Percentiles rank a stretch among this genome's conserved stretches.
phyloP scores from a whole-genome alignment of 1,284 basidiomycete species.

The Acaromyces ingoldii region DNA sequence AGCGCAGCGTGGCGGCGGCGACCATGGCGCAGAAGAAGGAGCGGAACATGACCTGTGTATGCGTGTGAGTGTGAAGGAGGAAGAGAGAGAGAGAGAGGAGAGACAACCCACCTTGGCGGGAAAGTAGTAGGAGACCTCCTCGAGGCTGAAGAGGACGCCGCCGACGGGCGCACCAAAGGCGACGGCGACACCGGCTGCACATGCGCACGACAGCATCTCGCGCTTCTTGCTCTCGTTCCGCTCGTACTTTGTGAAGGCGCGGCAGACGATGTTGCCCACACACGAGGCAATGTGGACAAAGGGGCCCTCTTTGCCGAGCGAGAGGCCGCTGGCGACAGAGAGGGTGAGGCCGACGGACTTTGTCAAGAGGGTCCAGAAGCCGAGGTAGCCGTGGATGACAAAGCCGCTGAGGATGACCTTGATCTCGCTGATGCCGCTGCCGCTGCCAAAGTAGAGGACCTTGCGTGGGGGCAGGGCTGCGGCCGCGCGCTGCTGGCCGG shows the following conservation, averaged over 20 bases:
- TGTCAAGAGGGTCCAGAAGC: slow-evolving; percentile 84
- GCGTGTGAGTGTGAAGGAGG: slow-evolving; percentile 78
- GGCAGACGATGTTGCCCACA: slow-evolving; percentile 87
- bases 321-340: slow-evolving; percentile 53
- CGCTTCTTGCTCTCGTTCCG: slow-evolving; percentile 65
- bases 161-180: slow-evolving; percentile 47
- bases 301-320: slow-evolving; percentile 74
- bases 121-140: slow-evolving; percentile 53
- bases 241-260: slow-evolving; percentile 66
- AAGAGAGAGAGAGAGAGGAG: not conserved
- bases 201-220: slow-evolving; percentile 36
- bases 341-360: slow-evolving; percentile 84
- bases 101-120: slow-evolving; percentile 13
- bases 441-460: slow-evolving; percentile 65
- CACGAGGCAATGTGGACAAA: slow-evolving; percentile 95
- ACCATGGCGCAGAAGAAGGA: slow-evolving; percentile 47
- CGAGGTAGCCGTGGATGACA: slow-evolving; percentile 92
- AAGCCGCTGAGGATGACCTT: slow-evolving; percentile 89
- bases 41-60: slow-evolving; percentile 52
- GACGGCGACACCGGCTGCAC: slow-evolving; percentile 67
- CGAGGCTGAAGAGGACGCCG: slow-evolving; percentile 60
- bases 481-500: slow-evolving; percentile 22
- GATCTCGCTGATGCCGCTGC: slow-evolving; percentile 92
- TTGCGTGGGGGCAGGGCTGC: slow-evolving; percentile 55
- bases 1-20: slow-evolving; percentile 53